Evolutionary conservation across 768 basidiomycete species (phyloP), one percentile per base, ranked within the genome.

Genomic region (Leucocoprinus leucothites): DNA sequence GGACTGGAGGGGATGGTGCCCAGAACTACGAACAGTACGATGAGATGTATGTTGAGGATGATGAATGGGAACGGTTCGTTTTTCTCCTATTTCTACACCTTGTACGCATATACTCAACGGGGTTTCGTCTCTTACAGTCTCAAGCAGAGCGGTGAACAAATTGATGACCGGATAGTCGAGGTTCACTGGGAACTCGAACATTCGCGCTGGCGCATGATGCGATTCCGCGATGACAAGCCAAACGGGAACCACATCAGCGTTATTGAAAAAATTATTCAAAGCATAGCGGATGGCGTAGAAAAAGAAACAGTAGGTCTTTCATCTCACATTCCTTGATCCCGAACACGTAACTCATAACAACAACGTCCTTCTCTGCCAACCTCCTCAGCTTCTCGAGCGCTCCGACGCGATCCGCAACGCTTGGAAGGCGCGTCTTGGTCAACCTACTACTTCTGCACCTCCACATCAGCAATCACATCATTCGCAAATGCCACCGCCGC

Each of bases 81-180:
- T 49, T 58, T 24, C 14, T 40, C 6, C 9, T 51, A 19, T 48
- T 56, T 25, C 40, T 9, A 36, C 36, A 38, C 18, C 22, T 56
- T 43, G 22, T 25, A 28, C 52, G 1, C 24, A 35, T 41, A 25
- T 53, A 18, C 46, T 25, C 38, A 40, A 7, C 46, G 46, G 34
- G 36, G 14, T 31, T 49, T 11, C 34, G n/a, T n/a, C n/a, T n/a
- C n/a, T n/a, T n/a, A n/a, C n/a, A 98, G 96, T 62, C 78, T 96
- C 77, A 98, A 98, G 65, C 70, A 72, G 3, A 81, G 84, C 1
- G 85, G 87, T 6, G 89, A 95, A 65, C 96, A 98, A 68, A 74
- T 87, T 59, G 96, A 99, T 64, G 95, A 98, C 68, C 83, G 96
- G 9, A 82, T 98, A 36, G 87, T 98, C 18, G 97, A 99, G 68